phyloP scores from a whole-genome alignment of 306 rosid genomes.

The Vicia faba region DNA sequence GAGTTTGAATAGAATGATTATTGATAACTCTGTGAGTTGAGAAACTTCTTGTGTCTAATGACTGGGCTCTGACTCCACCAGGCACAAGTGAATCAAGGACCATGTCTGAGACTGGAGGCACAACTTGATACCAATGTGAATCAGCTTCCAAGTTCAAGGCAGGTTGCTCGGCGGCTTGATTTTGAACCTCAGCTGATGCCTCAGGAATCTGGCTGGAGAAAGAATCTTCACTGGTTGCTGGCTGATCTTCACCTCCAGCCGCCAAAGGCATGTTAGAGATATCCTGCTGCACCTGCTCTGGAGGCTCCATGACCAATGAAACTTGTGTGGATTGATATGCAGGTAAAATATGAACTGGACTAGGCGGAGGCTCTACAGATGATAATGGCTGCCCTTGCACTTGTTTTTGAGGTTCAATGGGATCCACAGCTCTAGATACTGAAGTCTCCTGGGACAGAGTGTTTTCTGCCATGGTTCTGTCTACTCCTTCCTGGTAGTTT shows the following conservation, averaged over 20 bases:
- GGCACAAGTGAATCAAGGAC: constrained; percentile 30
- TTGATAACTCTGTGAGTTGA: constrained; percentile 42
- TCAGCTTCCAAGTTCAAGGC: constrained; percentile 32
- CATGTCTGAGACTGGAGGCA: constrained; percentile 34
- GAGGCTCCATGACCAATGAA: constrained; percentile 32
- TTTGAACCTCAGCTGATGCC: constrained; percentile 36
- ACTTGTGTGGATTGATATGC: constrained; percentile 24
- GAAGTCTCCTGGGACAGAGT: constrained; percentile 42
- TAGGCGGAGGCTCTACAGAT: constrained; percentile 38
- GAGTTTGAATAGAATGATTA: constrained; percentile 49
- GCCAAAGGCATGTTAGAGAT: constrained; percentile 32
- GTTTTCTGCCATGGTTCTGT: constrained; percentile 36
- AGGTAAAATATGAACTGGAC: constrained; percentile 26
- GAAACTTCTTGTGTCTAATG: constrained; percentile 43
- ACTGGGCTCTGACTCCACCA: constrained; percentile 36
- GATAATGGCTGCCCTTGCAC: constrained; percentile 37
- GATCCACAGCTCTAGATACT: constrained; percentile 34
- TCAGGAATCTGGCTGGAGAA: constrained; percentile 29
- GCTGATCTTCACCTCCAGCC: constrained; percentile 20
- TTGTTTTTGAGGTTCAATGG: constrained; percentile 42
- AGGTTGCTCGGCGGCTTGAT: constrained; percentile 34
- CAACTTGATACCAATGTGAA: constrained; percentile 27
- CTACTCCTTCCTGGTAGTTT: constrained; percentile 46
- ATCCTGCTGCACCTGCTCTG: constrained; percentile 32
- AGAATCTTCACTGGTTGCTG: constrained; percentile 31